Base-by-base conservation (phyloP, 768 basidiomycete species). In the Boletus edulis region DNA sequence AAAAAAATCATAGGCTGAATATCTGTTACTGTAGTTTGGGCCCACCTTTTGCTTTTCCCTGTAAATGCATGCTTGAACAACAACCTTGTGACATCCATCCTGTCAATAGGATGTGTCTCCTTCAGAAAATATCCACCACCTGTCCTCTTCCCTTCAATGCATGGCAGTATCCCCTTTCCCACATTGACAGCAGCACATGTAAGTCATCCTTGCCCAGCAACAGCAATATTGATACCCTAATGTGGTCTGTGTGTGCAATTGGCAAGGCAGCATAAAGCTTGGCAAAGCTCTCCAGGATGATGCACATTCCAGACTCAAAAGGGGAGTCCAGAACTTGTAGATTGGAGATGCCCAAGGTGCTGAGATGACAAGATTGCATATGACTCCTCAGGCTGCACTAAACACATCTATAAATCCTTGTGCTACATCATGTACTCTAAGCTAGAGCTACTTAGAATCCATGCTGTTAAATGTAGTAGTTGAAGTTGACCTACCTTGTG, bases 301-400 rank as follows among this genome's bases (percentile, higher is more conserved):
- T 70, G 29, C 78, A 61, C 7, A 69, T 50, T 32, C 65, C 32
- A 14, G 73, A 55, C 68, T 14, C 65, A 66, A 39, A 85, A 41
- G 24, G 70, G 70, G 2, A 72, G 42, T 3, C 65, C 73, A 29
- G 5, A 69, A 81, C 57, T 64, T 81, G 70, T 55, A 75, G 77
- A 61, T 89, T 87, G 9, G 84, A 80, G 40, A 90, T 89, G 56
- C 89, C 88, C n/a, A n/a, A n/a, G n/a, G n/a, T 0, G 73, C 75
- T 5, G 82, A 82, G 39, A 83, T 83, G 51, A 89, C 88, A 0
- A 88, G 87, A 62, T 90, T 91, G 41, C 84, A 79, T 44, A 88
- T 63, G 24, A 81, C 79, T 0, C 82, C 82, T 24, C 22, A 24
- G 22, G 4, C 22, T 0, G 84, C 86, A 11, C 76, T 79, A 65